Evolutionary conservation across 441 rosid genomes (phyloP), one percentile per base, ranked within the genome.

Genomic region (Pelargonium cotyledonis): DNA sequence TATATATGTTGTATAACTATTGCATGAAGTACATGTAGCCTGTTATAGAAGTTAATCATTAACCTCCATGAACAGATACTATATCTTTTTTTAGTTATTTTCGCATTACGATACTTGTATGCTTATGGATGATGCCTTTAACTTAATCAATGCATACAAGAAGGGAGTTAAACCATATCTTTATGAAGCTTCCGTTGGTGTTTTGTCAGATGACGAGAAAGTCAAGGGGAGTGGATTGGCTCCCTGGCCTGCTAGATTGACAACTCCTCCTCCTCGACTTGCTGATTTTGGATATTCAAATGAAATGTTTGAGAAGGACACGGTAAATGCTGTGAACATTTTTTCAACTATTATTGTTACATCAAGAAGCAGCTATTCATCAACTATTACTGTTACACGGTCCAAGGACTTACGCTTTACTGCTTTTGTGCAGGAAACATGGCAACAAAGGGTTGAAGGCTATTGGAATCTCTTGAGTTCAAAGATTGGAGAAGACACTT

Each of bases 391-490:
- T n/a, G n/a, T n/a, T n/a, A n/a, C n/a, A n/a, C n/a, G n/a, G n/a
- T n/a, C n/a, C n/a, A n/a, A n/a, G n/a, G 46, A 43, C 46, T 43
- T 43, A 43, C 9, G 9, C 9, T 43, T 43, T 43, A 43, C 9
- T 43, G 46, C 9, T 43, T 43, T 62, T 51, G 14, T 73, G 70
- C 86, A 95, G 98, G 91, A 89, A 77, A 64, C 67, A 14, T 95
- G 99, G 99, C 85, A 70, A 57, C 85, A 69, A 23, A 86, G 89
- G 72, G 96, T 95, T 38, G 88, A 91, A 63, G 80, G 79, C 68
- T 95, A 95, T 76, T 95, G 92, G 96, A 83, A 85, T 70, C 82
- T 92, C 55, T 73, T 95, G 83, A 84, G 90, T 63, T 79, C 97
- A 35, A 95, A 88, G 80, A n/a, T n/a, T n/a, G n/a, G 14, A 46